phyloP scores from a whole-genome alignment of 139 green algal genomes.

The Trebouxia sp. region DNA sequence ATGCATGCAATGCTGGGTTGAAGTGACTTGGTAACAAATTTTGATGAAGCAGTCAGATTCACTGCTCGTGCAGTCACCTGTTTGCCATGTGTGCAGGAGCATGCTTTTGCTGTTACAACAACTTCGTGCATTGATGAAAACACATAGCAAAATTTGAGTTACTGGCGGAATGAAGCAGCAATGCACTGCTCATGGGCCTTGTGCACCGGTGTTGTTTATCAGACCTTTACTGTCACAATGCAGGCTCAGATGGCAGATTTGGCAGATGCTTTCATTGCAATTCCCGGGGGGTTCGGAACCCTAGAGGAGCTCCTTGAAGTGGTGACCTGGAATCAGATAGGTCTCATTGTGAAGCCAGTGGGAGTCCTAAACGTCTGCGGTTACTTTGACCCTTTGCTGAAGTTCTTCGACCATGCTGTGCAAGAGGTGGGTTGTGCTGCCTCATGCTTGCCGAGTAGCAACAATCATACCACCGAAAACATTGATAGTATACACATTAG shows the following conservation, averaged over 20 bases:
- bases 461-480: neutral
- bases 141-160: too few species aligned
- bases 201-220: too few species aligned
- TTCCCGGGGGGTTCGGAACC: slow-evolving; percentile 83
- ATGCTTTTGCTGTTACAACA: too few species aligned
- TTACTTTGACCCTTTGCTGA: slow-evolving; percentile 73
- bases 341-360: slow-evolving; percentile 79
- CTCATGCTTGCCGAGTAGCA: neutral
- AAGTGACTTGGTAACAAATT: too few species aligned
- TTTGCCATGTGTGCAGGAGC: too few species aligned
- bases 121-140: too few species aligned
- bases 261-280: slow-evolving; percentile 81
- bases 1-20: too few species aligned
- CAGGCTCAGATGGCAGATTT: slow-evolving; percentile 75
- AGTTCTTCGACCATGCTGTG: slow-evolving; percentile 66
- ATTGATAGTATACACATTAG: neutral
- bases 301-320: slow-evolving; percentile 83
- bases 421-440: slow-evolving; percentile 43
- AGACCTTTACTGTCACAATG: neutral
- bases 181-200: too few species aligned
- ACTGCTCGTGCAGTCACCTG: too few species aligned
- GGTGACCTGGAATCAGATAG: slow-evolving; percentile 84
- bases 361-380: slow-evolving; percentile 70
- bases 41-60: too few species aligned
- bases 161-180: too few species aligned